These are phyloP conservation scores for Pholiota microspora DNA, from an alignment of 768 basidiomycete species.

Conservation along the genomic window DNA sequence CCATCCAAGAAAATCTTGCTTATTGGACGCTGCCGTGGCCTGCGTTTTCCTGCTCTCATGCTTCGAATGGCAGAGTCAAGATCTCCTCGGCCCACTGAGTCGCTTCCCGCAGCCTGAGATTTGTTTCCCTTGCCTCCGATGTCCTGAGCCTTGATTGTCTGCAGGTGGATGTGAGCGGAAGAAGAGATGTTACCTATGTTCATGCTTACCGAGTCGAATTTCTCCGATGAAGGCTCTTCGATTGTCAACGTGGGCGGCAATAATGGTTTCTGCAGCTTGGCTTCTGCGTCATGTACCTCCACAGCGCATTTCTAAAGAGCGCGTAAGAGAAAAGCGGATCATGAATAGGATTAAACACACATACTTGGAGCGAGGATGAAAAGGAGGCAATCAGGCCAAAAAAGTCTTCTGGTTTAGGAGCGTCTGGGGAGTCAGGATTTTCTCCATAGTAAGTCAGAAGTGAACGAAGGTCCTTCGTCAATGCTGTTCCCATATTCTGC, in stretches of 20 bases:
- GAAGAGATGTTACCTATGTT: not conserved
- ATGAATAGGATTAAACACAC: constrained; percentile 13
- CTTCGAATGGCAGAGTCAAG: constrained; percentile 85
- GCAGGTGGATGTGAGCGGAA: constrained; percentile 12
- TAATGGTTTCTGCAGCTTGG: constrained; percentile 25
- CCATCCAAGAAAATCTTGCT: constrained; percentile 86
- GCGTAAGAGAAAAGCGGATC: not conserved
- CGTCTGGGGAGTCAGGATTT: constrained; percentile 56
- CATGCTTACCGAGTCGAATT: constrained; percentile 15
- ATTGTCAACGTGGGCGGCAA: constrained; percentile 24
- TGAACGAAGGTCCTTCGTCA: constrained; percentile 60
- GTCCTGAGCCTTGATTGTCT: constrained; percentile 43
- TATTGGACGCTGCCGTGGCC: constrained; percentile 53
- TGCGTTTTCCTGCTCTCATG: constrained; percentile 64
- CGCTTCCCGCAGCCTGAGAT: constrained; percentile 39
- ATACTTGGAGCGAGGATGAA: constrained; percentile 67
- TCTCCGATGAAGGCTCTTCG: constrained; percentile 22
- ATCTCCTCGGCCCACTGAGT: constrained; percentile 72
- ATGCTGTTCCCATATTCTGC: constrained; percentile 50
- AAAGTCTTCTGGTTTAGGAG: constrained; percentile 78
- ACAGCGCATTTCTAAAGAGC: constrained; percentile 66
- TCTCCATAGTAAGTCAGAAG: constrained; percentile 80
- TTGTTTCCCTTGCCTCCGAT: constrained; percentile 31
- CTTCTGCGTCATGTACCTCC: constrained; percentile 56
- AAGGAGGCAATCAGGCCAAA: constrained; percentile 76